A percentile compares a stretch with the other conserved stretches of the same genome.
Evolutionary conservation across 1,284 basidiomycete genomes (phyloP).

Genomic region (Rugosomyces carneus): DNA sequence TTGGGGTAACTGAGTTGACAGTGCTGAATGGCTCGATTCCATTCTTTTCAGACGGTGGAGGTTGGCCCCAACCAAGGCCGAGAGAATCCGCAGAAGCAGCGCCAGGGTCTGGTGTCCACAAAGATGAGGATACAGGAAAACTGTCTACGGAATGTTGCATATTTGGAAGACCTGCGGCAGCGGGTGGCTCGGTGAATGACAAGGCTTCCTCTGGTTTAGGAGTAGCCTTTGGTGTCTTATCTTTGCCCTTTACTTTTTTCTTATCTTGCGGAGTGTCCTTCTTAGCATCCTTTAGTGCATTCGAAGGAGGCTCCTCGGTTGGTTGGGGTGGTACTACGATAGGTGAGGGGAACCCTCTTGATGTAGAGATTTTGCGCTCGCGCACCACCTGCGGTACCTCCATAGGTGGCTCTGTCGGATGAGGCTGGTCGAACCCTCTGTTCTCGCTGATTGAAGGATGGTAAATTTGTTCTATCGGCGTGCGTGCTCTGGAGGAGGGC

Average conservation of each 20-base stretch:
- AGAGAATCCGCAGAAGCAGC: conserved; percentile 3
- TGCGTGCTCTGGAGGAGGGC: conserved; percentile 26
- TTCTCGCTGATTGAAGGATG: conserved; percentile 20
- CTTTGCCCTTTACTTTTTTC: conserved; percentile 18
- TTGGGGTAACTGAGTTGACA: not conserved
- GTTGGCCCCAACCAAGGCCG: conserved; percentile 4
- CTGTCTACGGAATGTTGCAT: conserved; percentile 8
- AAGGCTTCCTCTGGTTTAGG: conserved; percentile 11
- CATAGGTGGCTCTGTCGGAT: conserved; percentile 4
- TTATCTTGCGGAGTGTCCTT: conserved; percentile 10
- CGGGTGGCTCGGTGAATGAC: conserved; percentile 4
- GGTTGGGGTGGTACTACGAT: conserved; percentile 15
- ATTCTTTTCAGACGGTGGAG: conserved; percentile 7
- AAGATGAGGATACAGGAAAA: conserved; percentile 9
- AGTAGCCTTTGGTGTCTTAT: conserved; percentile 13
- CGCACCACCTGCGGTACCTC: conserved; percentile 12
- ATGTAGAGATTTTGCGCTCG: conserved; percentile 11
- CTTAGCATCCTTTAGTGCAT: conserved; percentile 13
- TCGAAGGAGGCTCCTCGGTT: conserved; percentile 13
- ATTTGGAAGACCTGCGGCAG: not conserved
- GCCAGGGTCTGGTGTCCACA: conserved; percentile 13
- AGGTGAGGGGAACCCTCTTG: conserved; percentile 8
- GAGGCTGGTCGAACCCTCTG: conserved; percentile 14
- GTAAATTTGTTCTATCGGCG: conserved; percentile 25
- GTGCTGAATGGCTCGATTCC: conserved; percentile 1